Percentiles rank a stretch among this genome's conserved stretches.
Evolutionary conservation across 768 basidiomycete species (phyloP).

Genomic region (Phylloporus sp.): DNA sequence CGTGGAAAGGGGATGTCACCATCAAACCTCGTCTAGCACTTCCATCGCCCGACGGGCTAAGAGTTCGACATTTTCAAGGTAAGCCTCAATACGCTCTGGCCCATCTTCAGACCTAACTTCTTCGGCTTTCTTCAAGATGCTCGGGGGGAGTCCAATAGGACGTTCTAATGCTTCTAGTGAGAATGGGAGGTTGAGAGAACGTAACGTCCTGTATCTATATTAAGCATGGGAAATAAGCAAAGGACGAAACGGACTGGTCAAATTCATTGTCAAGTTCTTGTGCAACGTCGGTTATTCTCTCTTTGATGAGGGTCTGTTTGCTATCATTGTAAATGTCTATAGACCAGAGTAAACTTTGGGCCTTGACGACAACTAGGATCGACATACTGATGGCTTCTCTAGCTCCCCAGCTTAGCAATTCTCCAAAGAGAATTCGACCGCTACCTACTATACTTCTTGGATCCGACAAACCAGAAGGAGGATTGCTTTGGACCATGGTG

Average conservation of each 20-base stretch:
- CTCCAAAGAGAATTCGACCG: slow-evolving; percentile 64
- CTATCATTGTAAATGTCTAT: slow-evolving; percentile 84
- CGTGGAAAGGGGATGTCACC: background rate
- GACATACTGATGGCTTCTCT: slow-evolving; percentile 79
- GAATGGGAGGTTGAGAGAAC: slow-evolving; percentile 74
- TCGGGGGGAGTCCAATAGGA: slow-evolving; percentile 84
- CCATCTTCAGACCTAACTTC: slow-evolving; percentile 81
- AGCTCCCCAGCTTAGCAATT: slow-evolving; percentile 82
- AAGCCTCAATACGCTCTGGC: slow-evolving; percentile 61
- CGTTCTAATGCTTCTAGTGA: slow-evolving; percentile 84
- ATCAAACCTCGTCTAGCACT: slow-evolving; percentile 70
- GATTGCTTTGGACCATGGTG: slow-evolving; percentile 57
- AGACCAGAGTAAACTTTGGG: background rate
- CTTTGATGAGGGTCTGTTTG: slow-evolving; percentile 65
- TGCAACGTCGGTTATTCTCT: slow-evolving; percentile 58
- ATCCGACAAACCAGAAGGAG: slow-evolving; percentile 56
- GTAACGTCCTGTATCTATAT: slow-evolving; percentile 50
- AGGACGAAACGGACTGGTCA: slow-evolving; percentile 48
- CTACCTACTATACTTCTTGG: slow-evolving; percentile 51
- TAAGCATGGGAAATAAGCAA: slow-evolving; percentile 3
- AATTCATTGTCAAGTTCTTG: slow-evolving; percentile 59
- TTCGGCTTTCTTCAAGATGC: slow-evolving; percentile 79
- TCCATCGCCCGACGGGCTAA: slow-evolving; percentile 58
- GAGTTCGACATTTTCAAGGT: slow-evolving; percentile 68
- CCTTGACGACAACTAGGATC: background rate